These are phyloP conservation scores for Suillus spraguei DNA, from an alignment of 768 basidiomycete species.

Conservation along the genomic window DNA sequence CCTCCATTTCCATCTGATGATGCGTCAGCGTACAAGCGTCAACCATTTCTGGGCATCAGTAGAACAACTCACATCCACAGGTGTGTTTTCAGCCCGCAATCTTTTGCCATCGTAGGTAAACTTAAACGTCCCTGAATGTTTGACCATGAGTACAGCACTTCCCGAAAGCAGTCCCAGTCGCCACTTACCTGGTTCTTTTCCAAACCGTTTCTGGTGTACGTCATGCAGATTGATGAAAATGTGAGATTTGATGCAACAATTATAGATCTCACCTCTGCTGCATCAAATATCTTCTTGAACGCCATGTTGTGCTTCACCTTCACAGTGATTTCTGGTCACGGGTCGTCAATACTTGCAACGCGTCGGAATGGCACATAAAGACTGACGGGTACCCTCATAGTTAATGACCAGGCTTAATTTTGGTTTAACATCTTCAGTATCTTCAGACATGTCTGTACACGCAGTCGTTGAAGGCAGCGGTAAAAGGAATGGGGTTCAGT, in stretches of 20 bases:
- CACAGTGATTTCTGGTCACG: conserved; percentile 56
- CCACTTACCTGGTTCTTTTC: conserved; percentile 54
- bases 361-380: conserved; percentile 5
- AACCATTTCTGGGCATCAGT: conserved; percentile 1
- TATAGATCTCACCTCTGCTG: conserved; percentile 54
- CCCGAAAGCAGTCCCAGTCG: not conserved
- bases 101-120: conserved; percentile 61
- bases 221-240: conserved; percentile 4
- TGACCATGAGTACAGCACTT: not conserved
- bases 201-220: conserved; percentile 53
- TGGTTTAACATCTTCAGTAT: conserved; percentile 61
- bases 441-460: conserved; percentile 28
- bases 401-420: conserved; percentile 64
- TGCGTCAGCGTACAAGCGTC: conserved; percentile 2
- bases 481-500: conserved; percentile 7
- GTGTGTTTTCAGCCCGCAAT: conserved; percentile 50
- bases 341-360: conserved; percentile 11
- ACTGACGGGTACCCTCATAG: conserved; percentile 57
- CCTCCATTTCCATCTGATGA: conserved; percentile 58
- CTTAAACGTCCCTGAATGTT: conserved; percentile 56
- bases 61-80: conserved; percentile 47
- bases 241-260: not conserved
- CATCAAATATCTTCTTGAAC: conserved; percentile 69
- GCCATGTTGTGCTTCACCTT: conserved; percentile 66
- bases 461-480: not conserved